phyloP scores from a whole-genome alignment of 1,139 yeast genomes.

The Candida glucosophila region DNA sequence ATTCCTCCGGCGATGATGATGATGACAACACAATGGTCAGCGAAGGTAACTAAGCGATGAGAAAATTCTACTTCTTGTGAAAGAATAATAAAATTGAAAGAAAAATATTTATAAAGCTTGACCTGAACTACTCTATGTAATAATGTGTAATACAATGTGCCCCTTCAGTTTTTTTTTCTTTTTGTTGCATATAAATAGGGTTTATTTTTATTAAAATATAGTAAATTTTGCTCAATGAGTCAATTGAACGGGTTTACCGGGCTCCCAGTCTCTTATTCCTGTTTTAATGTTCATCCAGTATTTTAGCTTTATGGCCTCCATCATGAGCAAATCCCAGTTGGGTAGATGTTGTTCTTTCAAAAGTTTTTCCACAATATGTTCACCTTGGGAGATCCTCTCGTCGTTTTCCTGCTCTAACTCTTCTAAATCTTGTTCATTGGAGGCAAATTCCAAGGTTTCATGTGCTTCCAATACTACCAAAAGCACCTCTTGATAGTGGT shows the following conservation, averaged over 20 bases:
- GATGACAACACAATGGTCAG: conserved; percentile 44
- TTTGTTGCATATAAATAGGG: too few relatives aligned
- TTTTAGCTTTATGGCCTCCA: conserved; percentile 63
- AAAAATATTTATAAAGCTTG: conserved; percentile 13
- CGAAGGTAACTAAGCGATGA: conserved; percentile 12
- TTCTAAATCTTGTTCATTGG: conserved; percentile 47
- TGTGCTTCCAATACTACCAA: conserved; percentile 77
- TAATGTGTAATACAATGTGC: too few relatives aligned
- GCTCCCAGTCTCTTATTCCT: conserved; percentile 73
- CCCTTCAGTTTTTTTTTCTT: too few relatives aligned
- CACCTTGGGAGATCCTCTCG: conserved; percentile 36
- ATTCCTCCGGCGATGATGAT: conserved; percentile 17
- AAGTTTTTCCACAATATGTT: conserved; percentile 20
- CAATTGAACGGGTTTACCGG: conserved; percentile 56
- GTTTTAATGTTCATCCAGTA: conserved; percentile 78
- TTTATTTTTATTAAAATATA: conserved; percentile 1
- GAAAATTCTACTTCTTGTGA: not conserved
- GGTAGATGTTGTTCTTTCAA: conserved; percentile 24
- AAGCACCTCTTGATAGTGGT: conserved; percentile 48
- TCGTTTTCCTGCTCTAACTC: conserved; percentile 48
- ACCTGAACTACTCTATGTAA: conserved; percentile 2
- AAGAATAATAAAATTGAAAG: conserved; percentile 9
- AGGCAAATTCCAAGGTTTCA: conserved; percentile 63
- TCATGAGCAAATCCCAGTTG: conserved; percentile 50
- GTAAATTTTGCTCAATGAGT: conserved; percentile 36